Evolutionary conservation across 768 basidiomycete genomes (phyloP).

Genomic region (Mycena leptocephala): DNA sequence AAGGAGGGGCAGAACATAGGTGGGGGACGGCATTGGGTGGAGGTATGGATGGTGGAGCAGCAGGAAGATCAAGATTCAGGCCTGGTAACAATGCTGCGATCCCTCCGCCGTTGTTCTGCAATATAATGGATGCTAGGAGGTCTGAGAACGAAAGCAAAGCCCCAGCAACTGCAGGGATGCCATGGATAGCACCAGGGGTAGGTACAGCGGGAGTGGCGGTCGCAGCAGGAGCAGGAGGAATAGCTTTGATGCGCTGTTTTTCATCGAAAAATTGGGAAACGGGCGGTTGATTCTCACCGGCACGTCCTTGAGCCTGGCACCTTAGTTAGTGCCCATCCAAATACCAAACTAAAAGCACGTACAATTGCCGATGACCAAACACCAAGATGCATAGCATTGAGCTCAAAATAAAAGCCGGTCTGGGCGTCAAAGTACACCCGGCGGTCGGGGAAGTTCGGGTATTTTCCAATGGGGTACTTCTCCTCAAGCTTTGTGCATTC

Average conservation of each 20-base stretch:
- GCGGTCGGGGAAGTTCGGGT: no score
- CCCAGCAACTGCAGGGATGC: not conserved
- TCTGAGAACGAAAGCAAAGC: not conserved
- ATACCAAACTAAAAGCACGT: not conserved
- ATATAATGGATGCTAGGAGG: not conserved
- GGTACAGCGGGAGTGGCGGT: not conserved
- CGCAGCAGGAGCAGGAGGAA: not conserved
- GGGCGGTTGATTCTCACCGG: not conserved
- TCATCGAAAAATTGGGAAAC: not conserved
- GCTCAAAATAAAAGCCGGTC: no score
- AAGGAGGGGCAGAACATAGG: not conserved
- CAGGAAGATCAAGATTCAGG: not conserved
- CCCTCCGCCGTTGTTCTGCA: no score
- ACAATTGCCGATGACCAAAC: not conserved
- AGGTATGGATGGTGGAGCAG: no score
- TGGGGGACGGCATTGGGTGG: not conserved
- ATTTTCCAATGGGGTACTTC: no score
- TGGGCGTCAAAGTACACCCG: no score
- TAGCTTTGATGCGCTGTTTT: not conserved
- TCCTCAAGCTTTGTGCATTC: no score
- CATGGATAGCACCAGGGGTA: not conserved
- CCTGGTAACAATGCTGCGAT: not conserved
- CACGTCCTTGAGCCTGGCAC: not conserved
- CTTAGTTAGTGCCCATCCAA: not conserved
- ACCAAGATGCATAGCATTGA: not conserved